A percentile compares a stretch with the other conserved stretches of the same genome.
Conservation (phyloP, 2,329 filamentous ascomycete species). For the Alternaria sp. region DNA sequence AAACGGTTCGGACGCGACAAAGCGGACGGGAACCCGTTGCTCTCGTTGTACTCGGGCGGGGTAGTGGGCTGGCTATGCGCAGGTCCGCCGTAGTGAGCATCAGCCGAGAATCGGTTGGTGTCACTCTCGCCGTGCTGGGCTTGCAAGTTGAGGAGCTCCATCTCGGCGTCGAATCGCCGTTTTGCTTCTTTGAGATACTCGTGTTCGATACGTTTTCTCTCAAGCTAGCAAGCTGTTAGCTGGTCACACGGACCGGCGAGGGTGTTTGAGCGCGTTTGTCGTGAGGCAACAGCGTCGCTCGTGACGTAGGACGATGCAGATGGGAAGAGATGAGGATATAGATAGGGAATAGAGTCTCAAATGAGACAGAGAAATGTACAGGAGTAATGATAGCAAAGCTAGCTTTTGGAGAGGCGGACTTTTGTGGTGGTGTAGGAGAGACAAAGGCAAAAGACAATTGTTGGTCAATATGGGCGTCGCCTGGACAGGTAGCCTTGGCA, state of each 20-base stretch:
- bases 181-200: slow-evolving; percentile 89
- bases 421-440: slow-evolving; percentile 7
- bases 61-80: slow-evolving; percentile 91
- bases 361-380: slow-evolving; percentile 27
- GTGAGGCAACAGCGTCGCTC: slow-evolving; percentile 21
- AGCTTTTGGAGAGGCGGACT: slow-evolving; percentile 7
- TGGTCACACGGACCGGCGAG: slow-evolving; percentile 22
- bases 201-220: slow-evolving; percentile 92
- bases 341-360: slow-evolving; percentile 13
- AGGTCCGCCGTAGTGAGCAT: slow-evolving; percentile 70
- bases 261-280: slow-evolving; percentile 15
- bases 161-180: slow-evolving; percentile 87
- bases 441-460: slow-evolving; percentile 8
- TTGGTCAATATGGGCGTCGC: slow-evolving; percentile 8
- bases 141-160: slow-evolving; percentile 86
- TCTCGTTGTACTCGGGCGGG: slow-evolving; percentile 88
- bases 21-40: slow-evolving; percentile 75
- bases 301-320: slow-evolving; percentile 15
- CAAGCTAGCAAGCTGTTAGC: slow-evolving; percentile 66
- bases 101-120: slow-evolving; percentile 82
- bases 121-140: slow-evolving; percentile 83
- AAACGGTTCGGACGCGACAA: slow-evolving; percentile 87
- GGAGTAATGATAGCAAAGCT: slow-evolving; percentile 20
- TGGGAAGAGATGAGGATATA: slow-evolving; percentile 14
- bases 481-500: slow-evolving; percentile 12